Conservation (phyloP, 2,329 filamentous ascomycete genomes). For the Cytospora paraplurivora region DNA sequence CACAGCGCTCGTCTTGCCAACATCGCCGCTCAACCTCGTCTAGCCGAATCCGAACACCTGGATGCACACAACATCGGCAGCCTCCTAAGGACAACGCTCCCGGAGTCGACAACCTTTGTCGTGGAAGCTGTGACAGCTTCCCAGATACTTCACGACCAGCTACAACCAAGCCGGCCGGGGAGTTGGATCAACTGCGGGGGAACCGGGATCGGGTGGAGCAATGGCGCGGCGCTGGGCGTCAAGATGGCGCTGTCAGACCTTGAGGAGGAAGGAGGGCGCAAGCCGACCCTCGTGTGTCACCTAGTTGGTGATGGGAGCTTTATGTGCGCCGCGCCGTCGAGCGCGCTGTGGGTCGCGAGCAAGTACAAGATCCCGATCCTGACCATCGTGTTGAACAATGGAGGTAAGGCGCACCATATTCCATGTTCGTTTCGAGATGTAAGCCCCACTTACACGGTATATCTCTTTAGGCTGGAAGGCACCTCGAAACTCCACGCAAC, state of each 20-base stretch:
- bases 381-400: slow-evolving; percentile 60
- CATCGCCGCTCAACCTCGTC: slow-evolving; percentile 57
- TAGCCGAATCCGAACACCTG: slow-evolving; percentile 33
- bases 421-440: not conserved
- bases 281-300: slow-evolving; percentile 53
- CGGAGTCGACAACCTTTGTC: slow-evolving; percentile 54
- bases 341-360: slow-evolving; percentile 58
- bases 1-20: slow-evolving; percentile 58
- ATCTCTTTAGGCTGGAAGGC: slow-evolving; percentile 37
- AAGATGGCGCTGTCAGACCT: slow-evolving; percentile 38
- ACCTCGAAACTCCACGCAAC: slow-evolving; percentile 55
- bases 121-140: slow-evolving; percentile 71
- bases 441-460: not conserved
- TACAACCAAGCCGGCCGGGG: slow-evolving; percentile 55
- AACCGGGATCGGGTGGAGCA: slow-evolving; percentile 48
- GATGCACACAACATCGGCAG: slow-evolving; percentile 43
- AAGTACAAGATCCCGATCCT: slow-evolving; percentile 57
- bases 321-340: slow-evolving; percentile 56
- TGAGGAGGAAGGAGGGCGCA: slow-evolving; percentile 38
- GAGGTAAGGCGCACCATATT: slow-evolving; percentile 42
- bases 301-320: slow-evolving; percentile 61
- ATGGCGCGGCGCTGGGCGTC: slow-evolving; percentile 47
- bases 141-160: slow-evolving; percentile 63
- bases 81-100: slow-evolving; percentile 3
- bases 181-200: slow-evolving; percentile 48